A percentile compares a stretch with the other conserved stretches of the same genome.
phyloP scores from a whole-genome alignment of 441 rosid species.

The Croton laevigatus region DNA sequence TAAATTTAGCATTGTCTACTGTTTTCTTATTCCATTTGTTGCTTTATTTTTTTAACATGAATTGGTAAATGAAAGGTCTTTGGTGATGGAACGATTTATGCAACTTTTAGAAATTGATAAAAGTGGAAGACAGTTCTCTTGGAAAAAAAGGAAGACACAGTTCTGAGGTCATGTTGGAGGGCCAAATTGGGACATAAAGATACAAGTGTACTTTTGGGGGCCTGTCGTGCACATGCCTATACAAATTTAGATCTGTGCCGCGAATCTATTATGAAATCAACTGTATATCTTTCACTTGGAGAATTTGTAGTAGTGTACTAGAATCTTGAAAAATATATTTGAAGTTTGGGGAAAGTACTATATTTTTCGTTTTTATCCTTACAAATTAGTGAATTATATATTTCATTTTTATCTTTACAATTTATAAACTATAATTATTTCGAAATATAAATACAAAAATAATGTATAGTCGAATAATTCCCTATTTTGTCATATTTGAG shows the following conservation, averaged over 20 bases:
- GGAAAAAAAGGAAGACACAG: background rate
- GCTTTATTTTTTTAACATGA: conserved; percentile 36
- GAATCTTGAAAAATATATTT: no score
- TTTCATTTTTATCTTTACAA: no score
- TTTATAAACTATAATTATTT: no score
- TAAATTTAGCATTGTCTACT: conserved; percentile 30
- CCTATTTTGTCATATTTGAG: no score
- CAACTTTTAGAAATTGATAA: conserved; percentile 14
- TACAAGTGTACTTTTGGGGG: conserved; percentile 1
- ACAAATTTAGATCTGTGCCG: background rate
- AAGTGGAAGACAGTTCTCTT: background rate
- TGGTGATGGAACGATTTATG: conserved; percentile 17
- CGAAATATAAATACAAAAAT: no score
- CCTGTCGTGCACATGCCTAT: background rate
- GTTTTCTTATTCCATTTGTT: conserved; percentile 36
- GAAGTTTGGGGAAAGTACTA: no score
- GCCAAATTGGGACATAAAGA: background rate
- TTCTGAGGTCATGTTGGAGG: conserved; percentile 3
- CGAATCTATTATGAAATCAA: background rate
- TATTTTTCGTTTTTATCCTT: no score
- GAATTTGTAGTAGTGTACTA: background rate
- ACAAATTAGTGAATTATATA: no score
- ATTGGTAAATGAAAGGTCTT: conserved; percentile 18
- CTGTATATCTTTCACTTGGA: no score
- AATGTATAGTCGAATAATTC: no score